Evolutionary conservation across 208 protist species (phyloP), one percentile per base, ranked within the genome.

Genomic region (Acanthamoeba lenticulata): DNA sequence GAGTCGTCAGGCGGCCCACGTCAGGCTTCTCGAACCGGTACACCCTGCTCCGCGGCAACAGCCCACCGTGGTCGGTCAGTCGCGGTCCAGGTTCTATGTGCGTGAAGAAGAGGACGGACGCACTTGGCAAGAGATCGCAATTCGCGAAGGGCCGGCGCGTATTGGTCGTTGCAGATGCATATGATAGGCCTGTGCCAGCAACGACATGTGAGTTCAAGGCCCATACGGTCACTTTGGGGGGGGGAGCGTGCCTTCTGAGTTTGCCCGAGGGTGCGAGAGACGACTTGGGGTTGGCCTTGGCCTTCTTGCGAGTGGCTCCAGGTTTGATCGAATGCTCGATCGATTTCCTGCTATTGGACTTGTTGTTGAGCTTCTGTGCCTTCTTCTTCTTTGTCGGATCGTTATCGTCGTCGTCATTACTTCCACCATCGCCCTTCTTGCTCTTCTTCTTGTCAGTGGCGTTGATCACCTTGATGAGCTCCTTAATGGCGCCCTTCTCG

Each of bases 121-220:
- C 49, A 92, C 86, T 65, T 74, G 32, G 90, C 62, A 6, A 85
- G 49, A 19, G 44, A 42, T 11, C 90, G n/a, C 17, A 90, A 34
- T 15, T 90, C 57, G 38, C 83, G 47, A n/a, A 90, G 38, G 21
- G 83, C 83, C n/a, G 83, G 83, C 24, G 83, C 83, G 34, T 93
- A 93, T 34, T 79, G 67, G n/a, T 93, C 90, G 27, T 93, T 93
- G 65, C 90, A 93, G 27, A 93, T 93, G 7, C 67, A 79, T 62
- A 93, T 93, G 44, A 93, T 93, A 24, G 90, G 90, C 44, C 72
- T 92, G 36, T 11, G 27, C 29, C 13, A 7, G 27, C 2, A 19
- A 6, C 24, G 21, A 1, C 44, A 17, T 42, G 13, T 38, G 2
- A 83, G 24, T 24, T 13, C 17, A 40, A 57, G n/a, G 72, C 1